Evolutionary conservation across 2,329 filamentous ascomycete species (phyloP).

Genomic region (Microsporum ferrugineum): DNA sequence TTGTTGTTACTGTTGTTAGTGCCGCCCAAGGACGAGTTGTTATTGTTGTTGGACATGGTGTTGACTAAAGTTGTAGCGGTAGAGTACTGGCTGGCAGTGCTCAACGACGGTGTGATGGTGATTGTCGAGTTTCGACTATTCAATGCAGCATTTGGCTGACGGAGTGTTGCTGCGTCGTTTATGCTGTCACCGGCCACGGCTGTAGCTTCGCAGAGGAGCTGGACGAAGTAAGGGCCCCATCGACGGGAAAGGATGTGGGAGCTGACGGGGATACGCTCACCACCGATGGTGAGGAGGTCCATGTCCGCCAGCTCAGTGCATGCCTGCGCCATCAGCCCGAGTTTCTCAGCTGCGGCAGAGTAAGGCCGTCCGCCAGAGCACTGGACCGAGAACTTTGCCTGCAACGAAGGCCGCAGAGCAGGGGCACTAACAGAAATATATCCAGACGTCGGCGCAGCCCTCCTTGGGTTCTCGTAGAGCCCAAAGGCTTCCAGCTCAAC

Average conservation of each 20-base stretch:
- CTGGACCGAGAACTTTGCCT: conserved; percentile 38
- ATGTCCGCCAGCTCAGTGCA: conserved; percentile 87
- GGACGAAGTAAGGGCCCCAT: conserved; percentile 95
- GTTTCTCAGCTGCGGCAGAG: conserved; percentile 66
- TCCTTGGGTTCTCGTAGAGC: conserved; percentile 88
- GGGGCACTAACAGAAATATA: conserved; percentile 75
- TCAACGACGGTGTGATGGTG: conserved; percentile 60
- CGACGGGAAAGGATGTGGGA: conserved; percentile 75
- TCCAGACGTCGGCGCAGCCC: conserved; percentile 62
- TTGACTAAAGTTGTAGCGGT: conserved; percentile 32
- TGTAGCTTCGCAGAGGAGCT: conserved; percentile 69
- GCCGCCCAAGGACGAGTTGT: conserved; percentile 8
- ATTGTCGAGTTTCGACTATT: conserved; percentile 66
- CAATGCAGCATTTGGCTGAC: conserved; percentile 47
- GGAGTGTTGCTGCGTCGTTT: conserved; percentile 60
- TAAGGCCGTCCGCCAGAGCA: conserved; percentile 66
- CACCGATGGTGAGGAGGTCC: conserved; percentile 86
- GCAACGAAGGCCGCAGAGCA: conserved; percentile 46
- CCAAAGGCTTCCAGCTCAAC: conserved; percentile 96
- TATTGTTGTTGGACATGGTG: conserved; percentile 19
- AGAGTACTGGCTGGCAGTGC: conserved; percentile 32
- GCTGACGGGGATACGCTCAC: conserved; percentile 86
- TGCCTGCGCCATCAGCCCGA: conserved; percentile 68
- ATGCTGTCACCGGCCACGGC: conserved; percentile 59
- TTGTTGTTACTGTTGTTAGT: conserved; percentile 5